A percentile compares a stretch with the other conserved stretches of the same genome.
phyloP scores from a whole-genome alignment of 441 rosid species.

The Adansonia madagascariensis region DNA sequence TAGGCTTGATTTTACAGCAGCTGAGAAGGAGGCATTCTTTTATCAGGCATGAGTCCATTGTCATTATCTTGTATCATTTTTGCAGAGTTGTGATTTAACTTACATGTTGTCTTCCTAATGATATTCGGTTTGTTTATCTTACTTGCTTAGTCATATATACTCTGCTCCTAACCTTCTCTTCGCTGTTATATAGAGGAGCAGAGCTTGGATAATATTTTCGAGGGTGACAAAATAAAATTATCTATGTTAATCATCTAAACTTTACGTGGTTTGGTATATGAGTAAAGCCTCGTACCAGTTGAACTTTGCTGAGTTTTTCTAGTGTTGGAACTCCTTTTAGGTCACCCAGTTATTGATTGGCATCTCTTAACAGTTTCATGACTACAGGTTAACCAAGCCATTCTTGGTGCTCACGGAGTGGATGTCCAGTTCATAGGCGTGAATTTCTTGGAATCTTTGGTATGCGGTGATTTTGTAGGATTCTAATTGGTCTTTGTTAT shows the following conservation, averaged over 20 bases:
- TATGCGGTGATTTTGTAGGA: conserved; percentile 38
- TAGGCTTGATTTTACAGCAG: conserved; percentile 88
- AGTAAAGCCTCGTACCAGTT: background rate
- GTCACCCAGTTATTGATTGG: conserved; percentile 21
- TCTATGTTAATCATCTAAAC: background rate
- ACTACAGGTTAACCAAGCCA: conserved; percentile 83
- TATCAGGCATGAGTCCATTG: conserved; percentile 59
- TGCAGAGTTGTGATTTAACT: conserved; percentile 18
- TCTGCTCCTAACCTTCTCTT: background rate
- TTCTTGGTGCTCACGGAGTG: conserved; percentile 72
- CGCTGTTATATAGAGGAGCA: background rate
- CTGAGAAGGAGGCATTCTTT: conserved; percentile 84
- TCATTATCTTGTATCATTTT: conserved; percentile 1
- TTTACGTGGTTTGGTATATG: background rate
- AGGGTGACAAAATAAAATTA: conserved; percentile 12
- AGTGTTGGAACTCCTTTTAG: conserved; percentile 16
- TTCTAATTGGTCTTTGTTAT: conserved; percentile 28
- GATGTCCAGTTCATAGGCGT: conserved; percentile 82
- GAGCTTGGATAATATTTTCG: conserved; percentile 12
- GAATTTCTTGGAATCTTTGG: conserved; percentile 89
- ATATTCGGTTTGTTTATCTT: conserved; percentile 10
- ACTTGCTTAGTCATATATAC: conserved; percentile 10
- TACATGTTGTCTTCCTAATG: conserved; percentile 9
- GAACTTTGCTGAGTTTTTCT: conserved; percentile 2
- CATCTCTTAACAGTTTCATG: conserved; percentile 35